These are phyloP conservation scores for Gastrodia elata DNA, from an alignment of 106 monocot species.

Conservation along the genomic window DNA sequence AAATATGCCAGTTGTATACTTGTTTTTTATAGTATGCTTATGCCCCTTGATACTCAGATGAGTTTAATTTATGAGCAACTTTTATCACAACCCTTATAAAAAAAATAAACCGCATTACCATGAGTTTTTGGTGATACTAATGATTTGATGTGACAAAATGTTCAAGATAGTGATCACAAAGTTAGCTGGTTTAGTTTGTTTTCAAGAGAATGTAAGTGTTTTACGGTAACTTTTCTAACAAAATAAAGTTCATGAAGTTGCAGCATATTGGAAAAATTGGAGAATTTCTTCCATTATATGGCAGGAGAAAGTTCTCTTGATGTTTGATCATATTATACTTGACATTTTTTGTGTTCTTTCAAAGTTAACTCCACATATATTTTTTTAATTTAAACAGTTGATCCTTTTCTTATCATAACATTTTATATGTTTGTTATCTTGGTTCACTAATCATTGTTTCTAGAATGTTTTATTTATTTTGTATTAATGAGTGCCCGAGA, in stretches of 20 bases:
- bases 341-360: background rate
- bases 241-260: background rate
- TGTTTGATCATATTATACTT: background rate
- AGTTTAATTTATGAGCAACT: background rate
- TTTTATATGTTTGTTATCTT: background rate
- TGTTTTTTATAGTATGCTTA: background rate
- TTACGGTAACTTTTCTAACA: background rate
- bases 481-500: background rate
- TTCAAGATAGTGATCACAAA: background rate
- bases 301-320: background rate
- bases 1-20: background rate
- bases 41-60: background rate
- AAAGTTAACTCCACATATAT: background rate
- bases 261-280: background rate
- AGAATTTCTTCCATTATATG: background rate
- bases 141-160: background rate
- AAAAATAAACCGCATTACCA: background rate
- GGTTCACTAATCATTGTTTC: conserved; percentile 5
- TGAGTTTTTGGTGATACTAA: background rate
- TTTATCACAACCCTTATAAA: background rate
- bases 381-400: background rate
- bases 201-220: background rate
- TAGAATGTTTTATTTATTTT: background rate
- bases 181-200: no score
- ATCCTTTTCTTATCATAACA: background rate